phyloP scores from a whole-genome alignment of 345 rosid genomes.

The Boechera stricta region DNA sequence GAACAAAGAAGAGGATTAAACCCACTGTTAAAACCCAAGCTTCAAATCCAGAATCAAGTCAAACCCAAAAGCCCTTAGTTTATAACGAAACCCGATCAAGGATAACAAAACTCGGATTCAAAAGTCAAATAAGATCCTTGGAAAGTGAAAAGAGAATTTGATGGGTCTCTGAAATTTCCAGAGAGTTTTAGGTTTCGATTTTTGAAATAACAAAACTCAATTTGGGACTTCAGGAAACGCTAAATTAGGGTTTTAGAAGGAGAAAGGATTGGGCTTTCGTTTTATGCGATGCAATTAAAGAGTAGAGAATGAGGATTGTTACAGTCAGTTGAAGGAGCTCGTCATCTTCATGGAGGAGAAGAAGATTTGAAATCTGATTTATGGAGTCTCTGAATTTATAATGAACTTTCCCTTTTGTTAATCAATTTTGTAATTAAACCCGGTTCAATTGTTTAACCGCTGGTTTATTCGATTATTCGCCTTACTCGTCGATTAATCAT shows the following conservation, averaged over 20 bases:
- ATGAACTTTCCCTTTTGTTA: too few species aligned
- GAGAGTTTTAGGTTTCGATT: slow-evolving; percentile 6
- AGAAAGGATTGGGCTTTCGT: not conserved
- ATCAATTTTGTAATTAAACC: not conserved
- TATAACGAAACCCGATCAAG: too few species aligned
- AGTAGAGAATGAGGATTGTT: not conserved
- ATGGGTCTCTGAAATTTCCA: not conserved
- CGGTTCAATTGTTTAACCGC: not conserved
- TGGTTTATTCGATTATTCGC: not conserved
- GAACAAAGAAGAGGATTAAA: not conserved
- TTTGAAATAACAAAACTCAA: not conserved
- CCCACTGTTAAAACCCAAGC: not conserved
- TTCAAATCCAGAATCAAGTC: too few species aligned
- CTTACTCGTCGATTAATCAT: not conserved
- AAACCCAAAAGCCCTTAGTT: too few species aligned
- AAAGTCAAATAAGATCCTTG: too few species aligned
- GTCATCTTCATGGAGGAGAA: not conserved
- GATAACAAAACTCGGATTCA: too few species aligned
- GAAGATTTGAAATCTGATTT: not conserved
- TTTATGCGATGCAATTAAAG: not conserved
- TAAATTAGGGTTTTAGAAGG: not conserved
- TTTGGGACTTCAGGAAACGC: not conserved
- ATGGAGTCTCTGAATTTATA: not conserved
- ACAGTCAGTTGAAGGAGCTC: not conserved
- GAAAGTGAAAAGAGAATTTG: not conserved